Conservation (phyloP, 345 rosid species). For the Citrus trifoliata region DNA sequence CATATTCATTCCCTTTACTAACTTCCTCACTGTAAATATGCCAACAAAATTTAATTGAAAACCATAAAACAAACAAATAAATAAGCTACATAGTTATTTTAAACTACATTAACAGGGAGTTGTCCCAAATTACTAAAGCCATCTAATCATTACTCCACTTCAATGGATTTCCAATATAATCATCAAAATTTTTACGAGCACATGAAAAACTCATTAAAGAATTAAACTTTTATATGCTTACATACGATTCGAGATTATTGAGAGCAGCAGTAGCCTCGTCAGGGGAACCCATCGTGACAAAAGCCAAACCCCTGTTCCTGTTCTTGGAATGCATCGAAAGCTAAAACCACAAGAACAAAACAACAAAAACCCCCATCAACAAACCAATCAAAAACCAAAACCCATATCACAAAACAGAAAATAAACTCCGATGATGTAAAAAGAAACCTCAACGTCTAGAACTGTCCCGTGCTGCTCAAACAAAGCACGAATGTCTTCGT, state of each 20-base stretch:
- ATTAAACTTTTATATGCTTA: conserved; percentile 24
- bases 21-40: background rate
- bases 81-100: background rate
- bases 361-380: conserved; percentile 10
- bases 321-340: conserved; percentile 74
- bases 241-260: conserved; percentile 51
- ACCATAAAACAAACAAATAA: background rate
- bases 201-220: background rate
- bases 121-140: background rate
- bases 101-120: background rate
- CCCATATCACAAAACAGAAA: background rate
- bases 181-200: background rate
- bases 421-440: background rate
- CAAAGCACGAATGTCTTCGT: conserved; percentile 77
- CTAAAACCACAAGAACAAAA: conserved; percentile 31
- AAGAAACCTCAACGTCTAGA: conserved; percentile 64
- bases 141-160: background rate
- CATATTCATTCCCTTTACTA: background rate
- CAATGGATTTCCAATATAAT: background rate
- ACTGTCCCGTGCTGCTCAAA: conserved; percentile 69
- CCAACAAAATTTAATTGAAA: background rate
- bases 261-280: conserved; percentile 71
- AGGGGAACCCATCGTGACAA: conserved; percentile 72
- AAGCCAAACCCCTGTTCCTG: conserved; percentile 72
- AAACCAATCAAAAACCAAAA: conserved; percentile 3